A percentile compares a stretch with the other conserved stretches of the same genome.
Conservation (phyloP, 139 green algal genomes). For the Trebouxia sp. region DNA sequence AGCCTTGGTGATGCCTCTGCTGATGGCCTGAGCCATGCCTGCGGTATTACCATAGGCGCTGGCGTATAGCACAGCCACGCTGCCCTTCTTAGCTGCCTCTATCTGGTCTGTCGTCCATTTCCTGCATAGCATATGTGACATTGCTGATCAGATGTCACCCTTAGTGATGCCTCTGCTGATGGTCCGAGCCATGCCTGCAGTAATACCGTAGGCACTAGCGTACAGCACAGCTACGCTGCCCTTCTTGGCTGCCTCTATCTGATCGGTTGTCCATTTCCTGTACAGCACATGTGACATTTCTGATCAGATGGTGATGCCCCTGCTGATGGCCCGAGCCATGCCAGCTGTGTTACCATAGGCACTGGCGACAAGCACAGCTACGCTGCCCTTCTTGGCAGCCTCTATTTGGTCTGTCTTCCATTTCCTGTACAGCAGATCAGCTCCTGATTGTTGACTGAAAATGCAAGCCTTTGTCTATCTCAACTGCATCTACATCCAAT, state of each 20-base stretch:
- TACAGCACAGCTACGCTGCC: slow-evolving; percentile 84
- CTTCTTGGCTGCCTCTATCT: slow-evolving; percentile 42
- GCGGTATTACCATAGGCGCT: slow-evolving; percentile 96
- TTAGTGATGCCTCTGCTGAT: slow-evolving; percentile 83
- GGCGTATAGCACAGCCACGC: slow-evolving; percentile 89
- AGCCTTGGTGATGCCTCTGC: slow-evolving; percentile 79
- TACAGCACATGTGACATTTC: background rate
- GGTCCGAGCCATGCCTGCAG: slow-evolving; percentile 86
- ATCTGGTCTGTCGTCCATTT: slow-evolving; percentile 62
- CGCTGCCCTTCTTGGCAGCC: slow-evolving; percentile 29
- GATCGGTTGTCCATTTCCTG: slow-evolving; percentile 56
- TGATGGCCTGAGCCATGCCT: slow-evolving; percentile 87
- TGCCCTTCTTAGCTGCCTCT: slow-evolving; percentile 24
- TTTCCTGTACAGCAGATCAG: slow-evolving; percentile 2
- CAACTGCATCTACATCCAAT: too few species aligned
- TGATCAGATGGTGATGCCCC: slow-evolving; percentile 87
- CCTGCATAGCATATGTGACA: background rate
- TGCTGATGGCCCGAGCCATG: slow-evolving; percentile 86
- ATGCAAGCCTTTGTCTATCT: too few species aligned
- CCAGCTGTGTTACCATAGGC: slow-evolving; percentile 96
- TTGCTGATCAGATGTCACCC: too few species aligned
- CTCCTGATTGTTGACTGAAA: too few species aligned
- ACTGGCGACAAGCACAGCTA: slow-evolving; percentile 90
- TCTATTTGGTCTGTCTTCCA: slow-evolving; percentile 62
- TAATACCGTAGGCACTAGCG: slow-evolving; percentile 95